Percentiles rank a stretch among this genome's conserved stretches.
Evolutionary conservation across 768 basidiomycete species (phyloP).

Genomic region (Pisolithus microcarpus): DNA sequence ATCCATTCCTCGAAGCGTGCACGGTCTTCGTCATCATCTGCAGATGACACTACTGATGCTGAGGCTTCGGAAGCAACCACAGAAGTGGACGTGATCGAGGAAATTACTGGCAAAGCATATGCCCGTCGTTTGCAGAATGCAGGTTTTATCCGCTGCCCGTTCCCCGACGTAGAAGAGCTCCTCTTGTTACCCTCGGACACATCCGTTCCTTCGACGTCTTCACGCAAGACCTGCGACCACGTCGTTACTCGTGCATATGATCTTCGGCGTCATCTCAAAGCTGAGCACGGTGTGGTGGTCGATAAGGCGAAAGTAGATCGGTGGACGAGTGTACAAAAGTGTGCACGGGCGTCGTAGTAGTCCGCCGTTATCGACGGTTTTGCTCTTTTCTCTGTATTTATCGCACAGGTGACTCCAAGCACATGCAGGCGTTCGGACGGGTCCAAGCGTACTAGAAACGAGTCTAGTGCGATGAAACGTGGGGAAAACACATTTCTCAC

Average conservation of each 20-base stretch:
- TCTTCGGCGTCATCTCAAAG: conserved; percentile 69
- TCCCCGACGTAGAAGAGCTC: conserved; percentile 42
- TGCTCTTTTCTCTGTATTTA: too few relatives aligned
- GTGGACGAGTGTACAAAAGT: conserved; percentile 39
- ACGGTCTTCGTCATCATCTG: conserved; percentile 4
- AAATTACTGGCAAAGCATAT: conserved; percentile 66
- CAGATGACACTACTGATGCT: conserved; percentile 23
- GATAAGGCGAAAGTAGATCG: conserved; percentile 53
- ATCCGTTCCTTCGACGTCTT: conserved; percentile 7
- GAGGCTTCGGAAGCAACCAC: conserved; percentile 9
- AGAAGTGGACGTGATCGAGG: conserved; percentile 16
- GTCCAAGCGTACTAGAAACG: too few relatives aligned
- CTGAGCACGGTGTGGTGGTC: conserved; percentile 55
- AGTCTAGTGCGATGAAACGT: too few relatives aligned
- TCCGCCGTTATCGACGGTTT: too few relatives aligned
- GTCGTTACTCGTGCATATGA: conserved; percentile 84
- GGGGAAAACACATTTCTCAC: too few relatives aligned
- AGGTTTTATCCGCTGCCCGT: conserved; percentile 53
- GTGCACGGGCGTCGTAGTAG: background rate
- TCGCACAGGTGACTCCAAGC: too few relatives aligned
- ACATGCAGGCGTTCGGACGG: too few relatives aligned
- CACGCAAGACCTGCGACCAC: conserved; percentile 44
- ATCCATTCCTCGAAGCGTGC: conserved; percentile 30
- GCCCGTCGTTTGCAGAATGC: conserved; percentile 34
- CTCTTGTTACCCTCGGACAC: conserved; percentile 1